Evolutionary conservation across 352 stramenopile genomes (phyloP), one percentile per base, ranked within the genome.

Genomic region (Phytopythium delawarense): DNA sequence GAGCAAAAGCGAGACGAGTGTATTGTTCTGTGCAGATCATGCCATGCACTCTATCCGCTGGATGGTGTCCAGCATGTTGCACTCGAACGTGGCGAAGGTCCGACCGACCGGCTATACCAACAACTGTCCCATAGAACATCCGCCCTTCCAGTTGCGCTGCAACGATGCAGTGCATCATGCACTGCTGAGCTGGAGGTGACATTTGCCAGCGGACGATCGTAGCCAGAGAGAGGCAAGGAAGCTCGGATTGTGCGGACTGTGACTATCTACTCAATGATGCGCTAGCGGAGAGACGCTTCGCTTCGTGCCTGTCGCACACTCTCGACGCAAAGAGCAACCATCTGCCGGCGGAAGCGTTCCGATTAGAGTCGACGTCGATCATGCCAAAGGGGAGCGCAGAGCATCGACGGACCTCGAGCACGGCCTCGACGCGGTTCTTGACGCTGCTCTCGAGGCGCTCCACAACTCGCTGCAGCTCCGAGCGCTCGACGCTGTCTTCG

Each of bases 351-450:
- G 1, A 37, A 20, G 28, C 35, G 20, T 45, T 23, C 62, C 8
- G 61, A 40, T 58, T 30, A 50, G 20, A 21, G 55, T 51, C 52
- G 11, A 52, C 18, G 18, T 16, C 13, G 15, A 35, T 7, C 28
- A n/a, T 37, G 12, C 9, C 48, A 7, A 12, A 54, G 48, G 20
- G 3, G 4, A 25, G 9, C 11, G 18, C 18, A 40, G 48, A 21
- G 5, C 7, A 35, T 18, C 23, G 54, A 28, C 20, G 1, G 44
- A 88, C 79, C 76, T 88, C 76, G 0, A 85, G 71, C 20, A 88
- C 66, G 11, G 75, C 71, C 35, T 84, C 79, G 21, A 88, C 67
- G 4, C 76, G 79, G 20, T 63, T 57, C 59, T 85, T 86, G 12
- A 88, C 59, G 40, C 70, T 79, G 49, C 58, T 70, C 61, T 85